Evolutionary conservation across 2,329 filamentous ascomycete genomes (phyloP).

Genomic region (Aureobasidium sp.): DNA sequence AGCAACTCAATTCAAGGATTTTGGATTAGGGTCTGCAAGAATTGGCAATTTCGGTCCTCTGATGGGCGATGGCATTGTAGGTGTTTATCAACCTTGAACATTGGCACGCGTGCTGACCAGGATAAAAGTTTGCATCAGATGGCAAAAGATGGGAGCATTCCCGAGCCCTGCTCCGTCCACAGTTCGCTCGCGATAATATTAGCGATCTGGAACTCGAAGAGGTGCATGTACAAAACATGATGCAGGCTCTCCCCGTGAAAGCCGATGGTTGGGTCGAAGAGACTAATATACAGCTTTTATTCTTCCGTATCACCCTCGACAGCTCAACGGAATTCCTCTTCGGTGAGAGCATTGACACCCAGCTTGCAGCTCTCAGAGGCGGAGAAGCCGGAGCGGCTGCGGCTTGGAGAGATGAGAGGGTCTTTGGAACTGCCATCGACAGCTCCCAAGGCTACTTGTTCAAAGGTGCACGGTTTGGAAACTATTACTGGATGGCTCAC

Average conservation of each 20-base stretch:
- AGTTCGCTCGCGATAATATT: constrained; percentile 43
- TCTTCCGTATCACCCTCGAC: constrained; percentile 57
- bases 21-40: constrained; percentile 32
- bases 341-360: constrained; percentile 45
- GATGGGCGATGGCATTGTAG: constrained; percentile 36
- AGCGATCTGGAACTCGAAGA: constrained; percentile 40
- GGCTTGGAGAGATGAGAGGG: constrained; percentile 35
- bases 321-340: constrained; percentile 57
- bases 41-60: constrained; percentile 32
- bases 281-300: constrained; percentile 44
- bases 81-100: background rate
- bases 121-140: constrained; percentile 26
- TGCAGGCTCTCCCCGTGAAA: constrained; percentile 32
- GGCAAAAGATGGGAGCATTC: constrained; percentile 41
- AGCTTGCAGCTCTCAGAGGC: constrained; percentile 33
- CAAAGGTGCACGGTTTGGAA: constrained; percentile 40
- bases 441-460: constrained; percentile 43
- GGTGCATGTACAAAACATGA: constrained; percentile 37
- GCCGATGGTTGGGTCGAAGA: constrained; percentile 22
- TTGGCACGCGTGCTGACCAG: background rate
- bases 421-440: constrained; percentile 50
- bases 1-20: constrained; percentile 36
- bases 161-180: constrained; percentile 40
- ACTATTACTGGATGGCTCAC: constrained; percentile 37
- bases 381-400: constrained; percentile 16